Conservation (phyloP, 345 rosid species). For the Dovyalis caffra region DNA sequence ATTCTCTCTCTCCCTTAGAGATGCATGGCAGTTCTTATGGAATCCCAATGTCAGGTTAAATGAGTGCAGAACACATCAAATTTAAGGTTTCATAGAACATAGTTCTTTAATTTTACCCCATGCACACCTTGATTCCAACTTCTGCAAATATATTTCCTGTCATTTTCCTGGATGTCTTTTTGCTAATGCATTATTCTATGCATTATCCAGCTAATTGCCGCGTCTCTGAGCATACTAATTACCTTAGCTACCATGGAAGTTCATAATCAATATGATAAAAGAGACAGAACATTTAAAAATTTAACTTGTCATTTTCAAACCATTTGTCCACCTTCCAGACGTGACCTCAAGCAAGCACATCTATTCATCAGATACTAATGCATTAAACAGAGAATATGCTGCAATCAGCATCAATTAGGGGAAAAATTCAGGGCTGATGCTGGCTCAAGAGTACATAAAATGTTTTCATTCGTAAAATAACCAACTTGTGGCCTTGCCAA, state of each 20-base stretch:
- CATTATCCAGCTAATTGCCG: background rate
- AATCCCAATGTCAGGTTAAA: no score
- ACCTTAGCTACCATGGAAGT: background rate
- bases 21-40: no score
- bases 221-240: background rate
- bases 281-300: background rate
- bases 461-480: background rate
- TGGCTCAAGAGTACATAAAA: background rate
- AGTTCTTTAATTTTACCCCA: background rate
- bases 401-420: background rate
- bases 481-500: background rate
- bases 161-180: background rate
- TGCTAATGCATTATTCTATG: background rate
- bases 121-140: background rate
- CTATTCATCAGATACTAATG: background rate
- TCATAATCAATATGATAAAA: background rate
- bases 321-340: background rate
- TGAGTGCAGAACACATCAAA: no score
- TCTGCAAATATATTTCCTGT: background rate
- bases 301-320: background rate
- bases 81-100: background rate
- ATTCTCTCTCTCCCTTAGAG: background rate
- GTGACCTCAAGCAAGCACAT: slow-evolving; percentile 1
- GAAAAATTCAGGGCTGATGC: background rate
- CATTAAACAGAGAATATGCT: background rate